Base-by-base conservation (phyloP, 371 early-diverging fungal genomes). In the Mortierella sp. region DNA sequence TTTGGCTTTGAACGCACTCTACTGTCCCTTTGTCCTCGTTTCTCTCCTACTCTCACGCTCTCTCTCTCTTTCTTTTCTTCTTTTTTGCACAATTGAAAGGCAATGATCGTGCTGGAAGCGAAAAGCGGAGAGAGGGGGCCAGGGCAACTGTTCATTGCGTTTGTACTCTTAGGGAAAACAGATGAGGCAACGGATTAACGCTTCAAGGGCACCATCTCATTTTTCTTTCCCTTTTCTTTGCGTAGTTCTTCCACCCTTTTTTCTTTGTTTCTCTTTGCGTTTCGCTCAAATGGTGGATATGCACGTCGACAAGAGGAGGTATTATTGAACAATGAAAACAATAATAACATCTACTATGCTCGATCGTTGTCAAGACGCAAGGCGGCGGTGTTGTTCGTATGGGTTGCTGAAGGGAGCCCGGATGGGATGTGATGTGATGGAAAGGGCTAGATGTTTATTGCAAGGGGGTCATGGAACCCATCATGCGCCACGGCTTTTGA, bases 401-500 rank as follows among this genome's bases (percentile, higher is more conserved):
- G 40, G 40, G 24, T 67, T 67, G 37, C 21, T 67, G 24, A 61
- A 64, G 21, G 24, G 67, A 67, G 67, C 64, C 64, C 64, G 9
- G 24, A 67, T 40, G 50, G 72, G 21, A 34, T 3, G 43, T 16
- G 11, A 55, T 6, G 55, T 1, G 26, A 55, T 40, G 43, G 55
- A 8, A 57, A 11, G 59, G 59, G 34, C 61, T 34, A 31, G 61
- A 61, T 34, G 31, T 64, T 37, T 67, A 37, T 67, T 67, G 40
- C 67, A 67, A 67, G 67, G 67, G 64, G 67, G 67, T 67, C 67
- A 2, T 24, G 67, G 40, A 40, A 67, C 67, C 67, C 40, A 67
- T 67, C 67, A 67, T 67, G 67, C 40, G 43, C 67, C 67, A 67
- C 67, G 67, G 11, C 67, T 67, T 34, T 67, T 72, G 54, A 10